Evolutionary conservation across 2,329 filamentous ascomycete species (phyloP), one percentile per base, ranked within the genome.

Genomic region (Massarina eburnea): DNA sequence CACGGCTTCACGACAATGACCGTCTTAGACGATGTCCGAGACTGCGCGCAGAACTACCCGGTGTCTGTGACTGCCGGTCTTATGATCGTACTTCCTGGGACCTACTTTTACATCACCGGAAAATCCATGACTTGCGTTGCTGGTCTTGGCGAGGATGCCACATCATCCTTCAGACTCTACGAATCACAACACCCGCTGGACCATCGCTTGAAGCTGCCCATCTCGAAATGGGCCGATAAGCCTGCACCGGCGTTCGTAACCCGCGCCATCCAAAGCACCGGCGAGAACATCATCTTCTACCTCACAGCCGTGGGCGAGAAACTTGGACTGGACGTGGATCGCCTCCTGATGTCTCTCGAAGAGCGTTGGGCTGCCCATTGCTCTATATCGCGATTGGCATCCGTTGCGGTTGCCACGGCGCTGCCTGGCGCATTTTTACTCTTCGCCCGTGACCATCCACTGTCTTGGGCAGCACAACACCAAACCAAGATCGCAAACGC

Each of bases 41-140:
- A 62, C 37, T 58, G 57, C 41, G 47, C 55, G 38, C 58, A 61
- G 44, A 49, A 38, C 30, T 54, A 57, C 40, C 57, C 61, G 27
- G 43, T 62, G 36, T 46, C 51, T 45, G 39, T 57, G 12, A 54
- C 52, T 29, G 49, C 49, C 26, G 53, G 54, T 34, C 42, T 59
- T 27, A 52, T 59, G 20, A 52, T 62, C 37, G 44, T 52, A 12
- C 19, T 58, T 8, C 53, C 61, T 35, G 53, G 57, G 30, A 46
- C 48, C 9, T 58, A 58, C 42, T 43, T 64, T 24, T 56, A 51
- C 30, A 40, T 56, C 18, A 46, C 49, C 10, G 54, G 52, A 48
- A 46, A 48, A 5, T 48, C 52, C 33, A 45, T 48, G 4, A 9
- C 49, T 3, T 50, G 51, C 26, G 41, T 45, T 14, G 22, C 42